Evolutionary conservation across 331 rosid genomes (phyloP).

Genomic region (Saraca asoca): DNA sequence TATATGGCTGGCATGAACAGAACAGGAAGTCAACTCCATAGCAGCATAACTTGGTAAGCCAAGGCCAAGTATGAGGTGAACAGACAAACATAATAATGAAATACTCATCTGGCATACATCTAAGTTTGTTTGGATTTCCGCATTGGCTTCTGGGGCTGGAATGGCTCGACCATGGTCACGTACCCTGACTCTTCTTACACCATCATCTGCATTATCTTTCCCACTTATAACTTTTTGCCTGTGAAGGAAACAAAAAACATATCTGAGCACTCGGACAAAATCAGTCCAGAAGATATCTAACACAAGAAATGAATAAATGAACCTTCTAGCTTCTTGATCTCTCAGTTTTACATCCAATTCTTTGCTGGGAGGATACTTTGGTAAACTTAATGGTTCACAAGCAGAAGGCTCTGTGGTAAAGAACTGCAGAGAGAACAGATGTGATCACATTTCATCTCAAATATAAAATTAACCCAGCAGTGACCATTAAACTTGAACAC

Average conservation of each 20-base stretch:
- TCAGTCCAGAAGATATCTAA: slow-evolving; percentile 29
- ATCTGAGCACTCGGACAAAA: slow-evolving; percentile 34
- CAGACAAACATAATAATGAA: neutral
- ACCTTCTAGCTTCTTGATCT: slow-evolving; percentile 98
- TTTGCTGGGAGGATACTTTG: slow-evolving; percentile 96
- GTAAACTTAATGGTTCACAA: slow-evolving; percentile 90
- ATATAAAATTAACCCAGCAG: slow-evolving; percentile 31
- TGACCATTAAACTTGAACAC: neutral
- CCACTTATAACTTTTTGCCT: slow-evolving; percentile 80
- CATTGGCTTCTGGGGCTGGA: slow-evolving; percentile 97
- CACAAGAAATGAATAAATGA: slow-evolving; percentile 25
- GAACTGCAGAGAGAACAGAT: slow-evolving; percentile 59
- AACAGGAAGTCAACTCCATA: slow-evolving; percentile 2
- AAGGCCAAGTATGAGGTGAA: slow-evolving; percentile 20
- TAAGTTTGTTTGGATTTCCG: slow-evolving; percentile 86
- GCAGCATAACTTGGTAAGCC: slow-evolving; percentile 12
- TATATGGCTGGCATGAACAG: neutral
- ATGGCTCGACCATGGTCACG: slow-evolving; percentile 85
- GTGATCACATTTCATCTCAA: slow-evolving; percentile 25
- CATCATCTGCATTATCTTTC: slow-evolving; percentile 68
- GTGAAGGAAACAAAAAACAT: slow-evolving; percentile 30
- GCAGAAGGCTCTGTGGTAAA: slow-evolving; percentile 80
- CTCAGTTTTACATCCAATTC: slow-evolving; percentile 91
- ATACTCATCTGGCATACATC: slow-evolving; percentile 59
- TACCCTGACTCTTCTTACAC: slow-evolving; percentile 62